Percentiles rank a stretch among this genome's conserved stretches.
Conservation (phyloP, 2,329 filamentous ascomycete genomes). For the Monilinia fructigena region DNA sequence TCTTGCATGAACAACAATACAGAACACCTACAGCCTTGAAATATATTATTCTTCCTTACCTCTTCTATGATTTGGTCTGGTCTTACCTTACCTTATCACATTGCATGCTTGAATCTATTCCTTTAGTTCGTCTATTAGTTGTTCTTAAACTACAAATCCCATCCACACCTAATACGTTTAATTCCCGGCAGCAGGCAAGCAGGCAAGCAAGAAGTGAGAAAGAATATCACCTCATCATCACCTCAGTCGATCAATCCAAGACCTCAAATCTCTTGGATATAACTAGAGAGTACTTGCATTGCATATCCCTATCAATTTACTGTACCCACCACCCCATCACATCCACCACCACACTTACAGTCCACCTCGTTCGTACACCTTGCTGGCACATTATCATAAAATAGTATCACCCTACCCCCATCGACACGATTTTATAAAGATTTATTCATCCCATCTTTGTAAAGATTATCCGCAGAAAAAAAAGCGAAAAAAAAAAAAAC, state of each 20-base stretch:
- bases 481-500: no score
- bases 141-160: background rate
- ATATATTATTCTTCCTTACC: conserved; percentile 3
- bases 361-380: no score
- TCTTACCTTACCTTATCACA: background rate
- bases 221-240: conserved; percentile 13
- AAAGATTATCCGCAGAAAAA: background rate
- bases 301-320: background rate
- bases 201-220: conserved; percentile 4
- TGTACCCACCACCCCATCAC: background rate
- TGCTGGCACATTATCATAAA: no score
- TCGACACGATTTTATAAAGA: background rate
- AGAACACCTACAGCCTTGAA: background rate
- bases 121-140: background rate
- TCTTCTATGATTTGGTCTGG: background rate
- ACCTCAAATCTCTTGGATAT: background rate
- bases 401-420: background rate
- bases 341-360: background rate
- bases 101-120: background rate
- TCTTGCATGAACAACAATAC: conserved; percentile 13
- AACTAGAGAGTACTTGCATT: conserved; percentile 6
- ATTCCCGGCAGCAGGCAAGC: conserved; percentile 2
- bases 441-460: conserved; percentile 6
- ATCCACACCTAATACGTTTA: background rate
- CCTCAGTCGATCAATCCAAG: conserved; percentile 17